Percentiles rank a stretch among this genome's conserved stretches.
phyloP scores from a whole-genome alignment of 2,329 filamentous ascomycete species.

The Hypoxylon sp. region DNA sequence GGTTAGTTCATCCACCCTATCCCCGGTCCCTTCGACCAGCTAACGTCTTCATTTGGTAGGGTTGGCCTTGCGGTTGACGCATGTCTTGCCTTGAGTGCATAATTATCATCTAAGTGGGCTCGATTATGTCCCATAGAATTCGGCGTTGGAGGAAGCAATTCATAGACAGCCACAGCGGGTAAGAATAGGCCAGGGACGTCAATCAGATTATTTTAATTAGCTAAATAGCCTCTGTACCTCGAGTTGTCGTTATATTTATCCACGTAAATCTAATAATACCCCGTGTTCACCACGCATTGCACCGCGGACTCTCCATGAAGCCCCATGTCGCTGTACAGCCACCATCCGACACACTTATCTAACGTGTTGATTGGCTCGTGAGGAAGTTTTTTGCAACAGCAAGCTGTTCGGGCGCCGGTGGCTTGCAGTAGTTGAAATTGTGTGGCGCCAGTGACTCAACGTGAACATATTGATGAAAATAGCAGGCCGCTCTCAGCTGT shows the following conservation, averaged over 20 bases:
- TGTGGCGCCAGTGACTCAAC: background rate
- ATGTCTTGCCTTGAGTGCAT: conserved; percentile 77
- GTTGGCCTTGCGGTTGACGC: conserved; percentile 89
- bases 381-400: background rate
- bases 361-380: background rate
- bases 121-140: conserved; percentile 1
- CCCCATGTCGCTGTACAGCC: background rate
- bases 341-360: background rate
- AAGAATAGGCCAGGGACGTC: conserved; percentile 15
- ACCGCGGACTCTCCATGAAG: background rate
- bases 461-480: no score
- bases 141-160: conserved; percentile 21
- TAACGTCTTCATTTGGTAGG: conserved; percentile 59
- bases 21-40: conserved; percentile 9
- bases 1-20: conserved; percentile 70
- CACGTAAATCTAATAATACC: conserved; percentile 35
- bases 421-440: background rate
- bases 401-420: background rate
- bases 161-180: conserved; percentile 19
- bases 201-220: conserved; percentile 20
- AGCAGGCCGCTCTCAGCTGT: no score
- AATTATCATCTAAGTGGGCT: conserved; percentile 31
- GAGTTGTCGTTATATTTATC: conserved; percentile 24
- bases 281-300: conserved; percentile 1
- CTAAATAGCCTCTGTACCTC: conserved; percentile 16